Base-by-base conservation (phyloP, 2,329 filamentous ascomycete species). In the Dactylonectria estremocensis region DNA sequence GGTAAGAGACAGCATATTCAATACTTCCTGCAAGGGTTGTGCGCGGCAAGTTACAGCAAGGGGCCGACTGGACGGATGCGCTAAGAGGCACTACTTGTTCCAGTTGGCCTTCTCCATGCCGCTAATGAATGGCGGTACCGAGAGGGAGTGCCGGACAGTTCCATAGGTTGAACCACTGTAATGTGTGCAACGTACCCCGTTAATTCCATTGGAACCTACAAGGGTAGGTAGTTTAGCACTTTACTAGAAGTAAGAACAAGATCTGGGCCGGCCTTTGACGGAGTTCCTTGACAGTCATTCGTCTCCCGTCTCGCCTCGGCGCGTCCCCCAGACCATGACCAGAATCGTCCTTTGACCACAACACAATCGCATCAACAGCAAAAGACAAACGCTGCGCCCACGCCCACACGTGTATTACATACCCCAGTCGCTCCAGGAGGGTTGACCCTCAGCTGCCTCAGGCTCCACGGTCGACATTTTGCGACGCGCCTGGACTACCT, bases 391-490 rank as follows among this genome's bases (percentile, higher is more conserved):
- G 18, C 50, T 20, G 13, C 50, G 28, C 55, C 6, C 43, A 46
- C 37, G 20, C 35, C 48, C 6, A 24, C 48, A 31, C 48, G 13
- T 61, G 16, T 28, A 53, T 52, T 11, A 10, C 46, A 52, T 60
- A 50, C 37, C 48, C 20, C 58, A 24, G 20, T 16, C 18, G 24
- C 43, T 24, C 53, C 53, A 20, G 16, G 35, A 40, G 10, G 33
- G 22, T 31, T 43, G 45, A 52, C n/a, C 18, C n/a, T 28, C 46
- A 24, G 57, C 40, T 61, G 58, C 58, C 64, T 66, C 58, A 66
- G 58, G 64, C 64, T 43, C 40, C 53, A 61, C 59, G 52, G 31
- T 53, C 6, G 33, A 18, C 53, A 33, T 54, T 60, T 55, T 31
- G 46, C 54, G 20, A 46, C 58, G 53, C 64, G 52, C 33, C 57